Base-by-base conservation (phyloP, 192 early-diverging fungal genomes). In the Entomortierella beljakovae region DNA sequence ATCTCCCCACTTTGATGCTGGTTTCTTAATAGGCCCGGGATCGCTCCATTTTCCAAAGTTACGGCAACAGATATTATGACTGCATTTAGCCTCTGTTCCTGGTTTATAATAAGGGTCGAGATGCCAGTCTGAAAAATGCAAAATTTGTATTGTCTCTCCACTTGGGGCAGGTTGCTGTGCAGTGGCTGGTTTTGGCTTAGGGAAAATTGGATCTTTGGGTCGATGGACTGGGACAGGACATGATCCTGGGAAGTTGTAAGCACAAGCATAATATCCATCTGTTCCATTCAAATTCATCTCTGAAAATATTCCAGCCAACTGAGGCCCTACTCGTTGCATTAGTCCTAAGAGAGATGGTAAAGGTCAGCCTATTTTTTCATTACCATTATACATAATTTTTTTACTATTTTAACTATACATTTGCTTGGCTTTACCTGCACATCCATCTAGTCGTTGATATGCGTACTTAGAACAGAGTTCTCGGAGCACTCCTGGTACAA, bases 91-190 rank as follows among this genome's bases (percentile, higher is more conserved):
- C 37, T 88, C 87, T 20, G 84, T 40, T 18, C 84, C 84, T 3
- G 48, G 20, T 65, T 76, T 51, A 35, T 87, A 87, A 6, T 77
- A 37, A 3, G 86, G 86, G 40, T 87, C 86, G 11, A 85, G 71
- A 62, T 87, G 86, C 86, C 86, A 87, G 52, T 87, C 86, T n/a
- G 82, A 84, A 35, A 87, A 81, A 38, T 87, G 86, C 3, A 87
- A 54, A 16, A 87, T 72, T 8, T 82, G 80, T 15, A 86, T 76
- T n/a, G 68, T 72, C 51, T 81, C 51, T 20, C 71, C 80, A 55
- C 70, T 77, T 1, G 76, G 70, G 3, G 65, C 16, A 6, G 70
- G 80, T 37, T 56, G 59, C 22, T 51, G 56, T 9, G 70, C 68
- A 46, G 73, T 66, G 26, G 28, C 51, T 25, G 86, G 86, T 34